These are phyloP conservation scores for Dothideomycetidae sp. DNA, from an alignment of 2,329 filamentous ascomycete genomes.

Conservation along the genomic window DNA sequence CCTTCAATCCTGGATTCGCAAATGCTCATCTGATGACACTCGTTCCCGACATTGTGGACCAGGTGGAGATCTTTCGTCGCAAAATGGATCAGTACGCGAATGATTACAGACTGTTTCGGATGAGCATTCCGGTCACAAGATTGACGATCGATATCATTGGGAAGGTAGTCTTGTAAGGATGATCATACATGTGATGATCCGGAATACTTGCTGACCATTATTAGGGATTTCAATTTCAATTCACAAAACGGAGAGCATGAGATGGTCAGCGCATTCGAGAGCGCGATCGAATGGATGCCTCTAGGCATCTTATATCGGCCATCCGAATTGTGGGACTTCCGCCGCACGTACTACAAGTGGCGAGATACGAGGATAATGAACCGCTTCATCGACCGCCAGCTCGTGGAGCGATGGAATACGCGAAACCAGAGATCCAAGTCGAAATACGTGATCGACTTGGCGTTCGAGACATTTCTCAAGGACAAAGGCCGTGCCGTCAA, in stretches of 20 bases:
- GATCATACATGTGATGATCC: too few species aligned
- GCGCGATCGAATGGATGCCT: constrained; percentile 23
- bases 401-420: constrained; percentile 26
- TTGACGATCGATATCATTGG: constrained; percentile 31
- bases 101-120: constrained; percentile 24
- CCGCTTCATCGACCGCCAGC: constrained; percentile 20
- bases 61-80: constrained; percentile 20
- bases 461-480: constrained; percentile 25
- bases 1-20: constrained; percentile 31
- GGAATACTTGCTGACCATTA: neutral
- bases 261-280: constrained; percentile 25
- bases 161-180: constrained; percentile 23
- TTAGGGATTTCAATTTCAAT: constrained; percentile 24
- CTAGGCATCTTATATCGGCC: constrained; percentile 23
- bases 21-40: constrained; percentile 26
- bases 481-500: constrained; percentile 18
- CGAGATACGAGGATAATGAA: constrained; percentile 26
- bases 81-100: constrained; percentile 24
- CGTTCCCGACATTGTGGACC: constrained; percentile 25
- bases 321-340: constrained; percentile 24
- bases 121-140: constrained; percentile 27
- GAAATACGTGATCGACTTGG: constrained; percentile 24
- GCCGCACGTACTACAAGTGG: constrained; percentile 21
- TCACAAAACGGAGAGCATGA: constrained; percentile 23
- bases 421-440: constrained; percentile 19